Evolutionary conservation across 208 protist species (phyloP).

Genomic region (Tritrichomonas foetus): DNA sequence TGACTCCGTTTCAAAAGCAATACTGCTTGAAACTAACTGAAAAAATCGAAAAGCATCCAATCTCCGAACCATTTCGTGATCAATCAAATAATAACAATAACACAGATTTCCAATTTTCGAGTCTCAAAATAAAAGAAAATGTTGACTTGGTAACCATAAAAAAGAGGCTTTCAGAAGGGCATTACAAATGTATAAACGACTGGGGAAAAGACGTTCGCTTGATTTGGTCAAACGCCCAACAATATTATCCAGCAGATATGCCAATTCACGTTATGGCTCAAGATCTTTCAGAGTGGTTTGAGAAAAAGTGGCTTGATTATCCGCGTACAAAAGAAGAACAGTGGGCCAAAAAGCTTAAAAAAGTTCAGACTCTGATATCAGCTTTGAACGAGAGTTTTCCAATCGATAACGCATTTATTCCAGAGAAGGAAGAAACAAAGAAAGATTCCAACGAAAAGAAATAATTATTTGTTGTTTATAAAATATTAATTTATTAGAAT

Average conservation of each 20-base stretch:
- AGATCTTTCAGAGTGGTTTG: background rate
- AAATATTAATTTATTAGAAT: no score
- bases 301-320: background rate
- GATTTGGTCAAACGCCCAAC: background rate
- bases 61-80: no score
- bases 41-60: no score
- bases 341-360: background rate
- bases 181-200: background rate
- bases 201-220: background rate
- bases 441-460: background rate
- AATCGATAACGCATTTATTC: background rate
- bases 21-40: no score
- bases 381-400: background rate
- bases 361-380: background rate
- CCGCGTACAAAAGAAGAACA: background rate
- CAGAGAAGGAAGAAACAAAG: background rate
- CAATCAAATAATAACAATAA: no score
- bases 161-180: background rate
- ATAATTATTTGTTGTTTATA: no score
- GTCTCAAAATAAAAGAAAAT: no score
- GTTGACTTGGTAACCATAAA: no score
- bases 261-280: background rate
- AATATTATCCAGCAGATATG: background rate
- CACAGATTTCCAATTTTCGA: no score
- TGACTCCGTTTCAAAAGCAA: no score